A percentile compares a stretch with the other conserved stretches of the same genome.
These are phyloP conservation scores for Podospora pseudocomata DNA, from an alignment of 495 filamentous ascomycete species.

Conservation along the genomic window DNA sequence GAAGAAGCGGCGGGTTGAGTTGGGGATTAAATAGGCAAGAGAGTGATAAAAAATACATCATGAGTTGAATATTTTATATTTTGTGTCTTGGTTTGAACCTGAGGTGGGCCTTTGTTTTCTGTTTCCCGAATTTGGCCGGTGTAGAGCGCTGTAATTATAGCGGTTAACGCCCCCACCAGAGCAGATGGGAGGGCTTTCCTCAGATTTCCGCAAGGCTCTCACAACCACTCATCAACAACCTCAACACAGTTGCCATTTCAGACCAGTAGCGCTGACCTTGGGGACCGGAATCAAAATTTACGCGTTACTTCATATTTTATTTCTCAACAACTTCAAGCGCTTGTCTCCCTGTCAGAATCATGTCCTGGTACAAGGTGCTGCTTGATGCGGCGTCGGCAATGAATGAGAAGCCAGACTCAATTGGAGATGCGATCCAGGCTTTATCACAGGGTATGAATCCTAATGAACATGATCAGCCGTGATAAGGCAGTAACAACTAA, in stretches of 20 bases:
- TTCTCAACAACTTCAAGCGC: not conserved
- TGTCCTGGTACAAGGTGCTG: constrained; percentile 18
- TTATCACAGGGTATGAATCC: constrained; percentile 6
- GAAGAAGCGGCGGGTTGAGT: constrained; percentile 48
- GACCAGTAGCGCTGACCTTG: not conserved
- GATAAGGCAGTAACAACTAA: not conserved
- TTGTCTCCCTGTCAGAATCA: not conserved
- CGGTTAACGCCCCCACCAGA: not conserved
- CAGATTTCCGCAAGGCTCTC: not conserved
- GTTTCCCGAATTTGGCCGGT: not conserved
- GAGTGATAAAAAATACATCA: not conserved
- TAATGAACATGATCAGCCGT: not conserved
- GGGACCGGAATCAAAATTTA: not conserved
- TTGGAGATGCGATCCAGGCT: constrained; percentile 4
- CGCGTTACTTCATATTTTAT: not conserved
- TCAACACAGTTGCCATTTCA: not conserved
- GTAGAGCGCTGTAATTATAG: not conserved
- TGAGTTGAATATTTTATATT: not conserved
- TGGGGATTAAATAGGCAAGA: constrained; percentile 43
- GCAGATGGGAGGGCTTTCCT: not conserved
- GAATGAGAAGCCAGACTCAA: not conserved
- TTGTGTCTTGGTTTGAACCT: not conserved
- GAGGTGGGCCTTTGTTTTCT: not conserved
- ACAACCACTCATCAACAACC: not conserved
- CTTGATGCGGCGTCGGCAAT: not conserved